These are phyloP conservation scores for Epichloe amarillans DNA, from an alignment of 2,329 filamentous ascomycete genomes.

Conservation along the genomic window DNA sequence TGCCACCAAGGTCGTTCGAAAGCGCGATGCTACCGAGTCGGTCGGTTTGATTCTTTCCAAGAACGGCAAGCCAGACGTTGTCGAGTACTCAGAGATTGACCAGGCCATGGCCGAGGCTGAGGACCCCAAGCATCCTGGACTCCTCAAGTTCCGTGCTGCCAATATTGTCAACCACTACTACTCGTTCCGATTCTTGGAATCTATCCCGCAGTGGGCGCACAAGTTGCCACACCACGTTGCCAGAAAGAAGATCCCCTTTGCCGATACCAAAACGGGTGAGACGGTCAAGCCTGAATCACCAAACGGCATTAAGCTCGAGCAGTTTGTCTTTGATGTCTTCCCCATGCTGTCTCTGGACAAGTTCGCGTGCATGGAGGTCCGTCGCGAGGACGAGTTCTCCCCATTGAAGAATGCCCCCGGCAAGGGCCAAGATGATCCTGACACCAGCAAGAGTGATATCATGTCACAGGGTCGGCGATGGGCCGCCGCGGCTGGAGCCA, in stretches of 20 bases:
- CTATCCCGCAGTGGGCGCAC: slow-evolving; percentile 74
- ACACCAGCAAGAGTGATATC: slow-evolving; percentile 84
- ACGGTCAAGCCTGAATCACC: slow-evolving; percentile 83
- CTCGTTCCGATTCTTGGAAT: slow-evolving; percentile 82
- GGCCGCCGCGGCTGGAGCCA: slow-evolving; percentile 65
- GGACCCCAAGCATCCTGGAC: slow-evolving; percentile 63
- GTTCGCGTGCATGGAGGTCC: slow-evolving; percentile 93
- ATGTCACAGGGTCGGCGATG: slow-evolving; percentile 81
- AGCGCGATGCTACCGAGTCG: slow-evolving; percentile 90
- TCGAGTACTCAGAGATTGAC: slow-evolving; percentile 98
- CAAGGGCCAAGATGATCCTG: slow-evolving; percentile 82
- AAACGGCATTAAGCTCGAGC: slow-evolving; percentile 97
- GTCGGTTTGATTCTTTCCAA: slow-evolving; percentile 90
- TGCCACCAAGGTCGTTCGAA: slow-evolving; percentile 97
- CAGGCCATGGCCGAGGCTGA: slow-evolving; percentile 74
- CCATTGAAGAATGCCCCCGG: slow-evolving; percentile 88
- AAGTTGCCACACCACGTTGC: slow-evolving; percentile 90
- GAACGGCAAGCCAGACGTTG: slow-evolving; percentile 92
- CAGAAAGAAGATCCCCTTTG: slow-evolving; percentile 92
- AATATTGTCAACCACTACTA: slow-evolving; percentile 99
- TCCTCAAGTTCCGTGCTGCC: slow-evolving; percentile 91
- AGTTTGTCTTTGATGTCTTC: slow-evolving; percentile 98
- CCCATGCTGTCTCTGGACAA: slow-evolving; percentile 72
- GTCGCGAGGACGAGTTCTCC: slow-evolving; percentile 94
- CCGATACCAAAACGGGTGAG: slow-evolving; percentile 64